These are phyloP conservation scores for Russula vinacea DNA, from an alignment of 768 basidiomycete genomes.

Conservation along the genomic window DNA sequence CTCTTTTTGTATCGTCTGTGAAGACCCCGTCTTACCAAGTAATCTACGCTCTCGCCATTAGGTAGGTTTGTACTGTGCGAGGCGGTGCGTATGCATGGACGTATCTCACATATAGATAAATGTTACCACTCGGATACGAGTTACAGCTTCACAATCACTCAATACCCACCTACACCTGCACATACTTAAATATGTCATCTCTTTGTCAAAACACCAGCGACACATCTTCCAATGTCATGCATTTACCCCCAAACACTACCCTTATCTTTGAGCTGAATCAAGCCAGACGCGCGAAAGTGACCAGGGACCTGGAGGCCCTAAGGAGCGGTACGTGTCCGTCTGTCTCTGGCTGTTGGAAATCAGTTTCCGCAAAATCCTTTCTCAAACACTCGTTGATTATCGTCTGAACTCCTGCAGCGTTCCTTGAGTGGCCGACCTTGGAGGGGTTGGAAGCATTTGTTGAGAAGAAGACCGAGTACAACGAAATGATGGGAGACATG, in stretches of 20 bases:
- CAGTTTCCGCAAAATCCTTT: too few species aligned
- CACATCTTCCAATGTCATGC: neutral
- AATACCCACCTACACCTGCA: neutral
- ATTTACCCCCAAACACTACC: neutral
- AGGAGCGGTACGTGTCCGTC: neutral
- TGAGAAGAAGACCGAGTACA: constrained; percentile 12
- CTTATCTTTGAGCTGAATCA: neutral
- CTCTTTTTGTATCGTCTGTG: neutral
- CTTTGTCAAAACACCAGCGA: neutral
- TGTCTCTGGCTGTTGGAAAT: neutral
- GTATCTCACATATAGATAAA: neutral
- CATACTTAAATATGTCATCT: neutral
- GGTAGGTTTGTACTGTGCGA: neutral
- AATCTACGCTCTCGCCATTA: neutral
- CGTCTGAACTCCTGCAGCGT: neutral
- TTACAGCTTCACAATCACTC: neutral
- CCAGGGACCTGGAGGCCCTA: neutral
- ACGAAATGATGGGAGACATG: neutral
- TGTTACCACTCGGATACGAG: neutral
- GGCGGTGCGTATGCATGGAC: constrained; percentile 1
- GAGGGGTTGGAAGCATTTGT: constrained; percentile 14
- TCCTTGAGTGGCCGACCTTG: constrained; percentile 16
- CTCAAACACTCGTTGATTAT: too few species aligned
- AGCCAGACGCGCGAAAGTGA: neutral
- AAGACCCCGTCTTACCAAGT: neutral